Base-by-base conservation (phyloP, 352 stramenopile species). In the Phytopythium delawarense region DNA sequence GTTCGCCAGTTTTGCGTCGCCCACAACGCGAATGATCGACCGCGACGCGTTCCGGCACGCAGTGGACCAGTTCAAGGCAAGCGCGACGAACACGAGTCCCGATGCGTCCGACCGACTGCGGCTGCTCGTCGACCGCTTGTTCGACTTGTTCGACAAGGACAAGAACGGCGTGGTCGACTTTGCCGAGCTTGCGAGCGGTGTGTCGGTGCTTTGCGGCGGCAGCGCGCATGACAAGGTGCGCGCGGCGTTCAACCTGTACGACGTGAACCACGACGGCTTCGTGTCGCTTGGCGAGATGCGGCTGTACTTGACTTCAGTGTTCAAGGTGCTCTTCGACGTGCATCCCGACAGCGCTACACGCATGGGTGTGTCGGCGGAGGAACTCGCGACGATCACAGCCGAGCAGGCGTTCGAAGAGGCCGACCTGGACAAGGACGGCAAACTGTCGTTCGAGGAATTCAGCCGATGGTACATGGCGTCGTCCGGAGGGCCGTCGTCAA, bases 281-380 rank as follows among this genome's bases (percentile, higher is more conserved):
- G 96, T 97, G 51, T 93, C 83, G 20, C 63, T 97, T 11, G 76
- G 76, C 7, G 89, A 96, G 62, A 96, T 96, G 85, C 74, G 79
- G 9, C 52, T 92, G 28, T 96, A 93, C 57, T 65, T 97, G 39
- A 92, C 76, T 28, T 88, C 82, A 1, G 79, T 97, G 1, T 96
- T 96, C 62, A 92, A 92, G 53, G 84, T 96, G 20, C 71, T 97
- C 8, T 96, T 91, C 54, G 84, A 95, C 63, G 77, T 90, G 35
- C 89, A 92, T 44, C 81, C 81, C 11, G 77, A 89, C 28, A 88
- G 65, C 13, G 71, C 84, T 25, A 55, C 58, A 6, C 75, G 67
- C 20, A 85, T 93, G 69, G 81, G 76, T 9, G 81, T 94, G 23
- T 83, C 74, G 4, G 70, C 87, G 0, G 82, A 92, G 35, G 86